Evolutionary conservation across 2,329 filamentous ascomycete genomes (phyloP).

Genomic region (Scedosporium apiospermum): DNA sequence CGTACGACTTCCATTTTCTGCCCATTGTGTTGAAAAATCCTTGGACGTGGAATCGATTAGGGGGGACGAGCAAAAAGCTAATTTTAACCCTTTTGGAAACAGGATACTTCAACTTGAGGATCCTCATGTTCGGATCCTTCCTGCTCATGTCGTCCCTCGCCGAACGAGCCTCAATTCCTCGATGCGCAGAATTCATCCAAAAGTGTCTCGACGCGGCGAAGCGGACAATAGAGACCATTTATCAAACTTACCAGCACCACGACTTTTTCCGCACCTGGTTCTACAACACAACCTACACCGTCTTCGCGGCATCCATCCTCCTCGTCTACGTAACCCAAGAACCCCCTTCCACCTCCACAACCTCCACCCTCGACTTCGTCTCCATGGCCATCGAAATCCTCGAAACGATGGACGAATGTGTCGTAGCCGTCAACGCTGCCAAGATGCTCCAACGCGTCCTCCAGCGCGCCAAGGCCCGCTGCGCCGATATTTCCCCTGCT

Average conservation of each 20-base stretch:
- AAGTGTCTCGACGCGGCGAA: conserved; percentile 17
- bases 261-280: conserved; percentile 22
- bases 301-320: conserved; percentile 19
- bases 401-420: conserved; percentile 17
- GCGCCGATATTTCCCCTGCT: not conserved
- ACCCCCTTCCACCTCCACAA: conserved; percentile 8
- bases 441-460: conserved; percentile 16
- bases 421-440: conserved; percentile 17
- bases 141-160: conserved; percentile 13
- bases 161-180: conserved; percentile 12
- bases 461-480: conserved; percentile 7
- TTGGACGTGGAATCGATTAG: too few relatives aligned
- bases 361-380: conserved; percentile 13
- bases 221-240: conserved; percentile 19
- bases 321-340: conserved; percentile 17
- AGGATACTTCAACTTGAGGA: conserved; percentile 18
- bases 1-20: conserved; percentile 8
- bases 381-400: conserved; percentile 16
- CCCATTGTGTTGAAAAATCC: too few relatives aligned
- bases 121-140: conserved; percentile 18
- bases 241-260: conserved; percentile 17
- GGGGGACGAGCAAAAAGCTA: too few relatives aligned
- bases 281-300: conserved; percentile 20
- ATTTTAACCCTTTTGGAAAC: not conserved
- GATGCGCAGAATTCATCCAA: conserved; percentile 12